Evolutionary conservation across 2,329 filamentous ascomycete genomes (phyloP), one percentile per base, ranked within the genome.

Genomic region (Monosporascus sp.): DNA sequence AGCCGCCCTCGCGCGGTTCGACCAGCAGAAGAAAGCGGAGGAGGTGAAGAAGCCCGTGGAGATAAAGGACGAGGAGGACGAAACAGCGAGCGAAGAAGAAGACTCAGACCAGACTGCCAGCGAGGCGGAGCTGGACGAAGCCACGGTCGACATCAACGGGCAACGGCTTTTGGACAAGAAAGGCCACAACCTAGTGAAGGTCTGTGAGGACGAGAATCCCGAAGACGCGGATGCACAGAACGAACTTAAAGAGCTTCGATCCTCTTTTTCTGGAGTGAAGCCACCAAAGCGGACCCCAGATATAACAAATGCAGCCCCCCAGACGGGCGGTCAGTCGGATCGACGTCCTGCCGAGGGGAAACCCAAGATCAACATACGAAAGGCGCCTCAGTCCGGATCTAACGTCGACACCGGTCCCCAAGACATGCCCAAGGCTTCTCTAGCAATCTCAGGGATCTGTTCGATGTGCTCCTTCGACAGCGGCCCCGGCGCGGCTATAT

Each of bases 1-100:
- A 6, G 89, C 89, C 2, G 89, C 89, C 1, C 67, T 93, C 59
- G 88, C 87, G 15, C 76, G 89, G 14, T 90, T 93, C 53, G 86
- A 83, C 42, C 69, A 79, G 64, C 69, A 79, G 46, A 79, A 76
- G 48, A 81, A 82, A 61, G 74, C 77, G 49, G 79, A 80, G 14
- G 65, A 70, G 39, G 55, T 54, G 3, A 70, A 69, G 48, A 74
- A 69, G 52, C 78, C 79, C 31, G 67, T 64, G 9, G 65, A 68
- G 39, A 50, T 46, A 14, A 46, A 25, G 2, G 42, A 52, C 1
- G 60, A 65, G 5, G 66, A 68, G 24, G 62, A 62, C n/a, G 60
- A 64, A 38, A 57, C 51, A 11, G 58, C 53, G 22, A 75, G 65
- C 41, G 70, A 69, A 22, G 68, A 69, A 22, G 68, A 62, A 18